Percentiles rank a stretch among this genome's conserved stretches.
These are phyloP conservation scores for Aureobasidium uvarum DNA, from an alignment of 2,329 filamentous ascomycete species.

Conservation along the genomic window DNA sequence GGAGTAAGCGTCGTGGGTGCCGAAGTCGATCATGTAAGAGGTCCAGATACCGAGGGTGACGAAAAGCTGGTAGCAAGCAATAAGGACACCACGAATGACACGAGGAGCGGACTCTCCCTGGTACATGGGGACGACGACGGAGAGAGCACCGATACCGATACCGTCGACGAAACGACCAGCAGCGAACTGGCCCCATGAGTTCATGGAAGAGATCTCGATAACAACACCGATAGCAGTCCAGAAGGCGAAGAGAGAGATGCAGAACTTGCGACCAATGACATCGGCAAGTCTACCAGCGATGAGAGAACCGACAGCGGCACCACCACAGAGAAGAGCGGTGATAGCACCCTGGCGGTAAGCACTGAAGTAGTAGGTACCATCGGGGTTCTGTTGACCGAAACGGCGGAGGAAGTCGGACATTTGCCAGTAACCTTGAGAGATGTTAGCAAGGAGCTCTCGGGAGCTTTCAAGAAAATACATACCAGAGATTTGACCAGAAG, in stretches of 20 bases:
- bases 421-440: slow-evolving; percentile 40
- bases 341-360: slow-evolving; percentile 42
- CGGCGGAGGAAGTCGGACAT: slow-evolving; percentile 55
- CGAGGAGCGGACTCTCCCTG: slow-evolving; percentile 63
- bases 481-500: slow-evolving; percentile 59
- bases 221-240: slow-evolving; percentile 46
- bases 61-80: slow-evolving; percentile 51
- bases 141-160: slow-evolving; percentile 46
- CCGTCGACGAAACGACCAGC: slow-evolving; percentile 46
- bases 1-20: slow-evolving; percentile 31
- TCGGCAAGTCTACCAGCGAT: slow-evolving; percentile 53
- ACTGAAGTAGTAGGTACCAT: slow-evolving; percentile 42
- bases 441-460: slow-evolving; percentile 11
- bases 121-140: slow-evolving; percentile 64
- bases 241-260: slow-evolving; percentile 51
- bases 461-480: slow-evolving; percentile 46
- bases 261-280: slow-evolving; percentile 48
- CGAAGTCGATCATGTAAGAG: slow-evolving; percentile 37
- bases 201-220: slow-evolving; percentile 45
- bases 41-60: slow-evolving; percentile 46
- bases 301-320: slow-evolving; percentile 45
- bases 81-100: slow-evolving; percentile 62
- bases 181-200: slow-evolving; percentile 50
- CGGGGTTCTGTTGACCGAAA: slow-evolving; percentile 51
- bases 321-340: slow-evolving; percentile 47